These are phyloP conservation scores for Globisporangium splendens DNA, from an alignment of 352 stramenopile species.

Conservation along the genomic window DNA sequence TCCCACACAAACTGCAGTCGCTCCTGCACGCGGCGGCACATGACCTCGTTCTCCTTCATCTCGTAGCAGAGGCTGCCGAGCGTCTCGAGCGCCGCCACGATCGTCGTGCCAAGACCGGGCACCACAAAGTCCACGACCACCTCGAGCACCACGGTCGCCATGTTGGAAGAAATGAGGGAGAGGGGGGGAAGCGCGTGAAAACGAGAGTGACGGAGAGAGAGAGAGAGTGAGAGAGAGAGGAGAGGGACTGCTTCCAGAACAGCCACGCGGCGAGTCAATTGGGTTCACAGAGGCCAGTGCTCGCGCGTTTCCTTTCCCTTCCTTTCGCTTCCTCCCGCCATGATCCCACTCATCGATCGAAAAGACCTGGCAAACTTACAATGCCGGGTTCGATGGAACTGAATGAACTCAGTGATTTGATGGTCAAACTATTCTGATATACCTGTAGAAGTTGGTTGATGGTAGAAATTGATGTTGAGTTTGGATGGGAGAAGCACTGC, in stretches of 20 bases:
- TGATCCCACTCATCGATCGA: no score
- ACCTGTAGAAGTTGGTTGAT: no score
- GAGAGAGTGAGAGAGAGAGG: no score
- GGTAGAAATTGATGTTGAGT: no score
- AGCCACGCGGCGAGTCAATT: not conserved
- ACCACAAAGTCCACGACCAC: slow-evolving; percentile 25
- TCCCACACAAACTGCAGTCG: slow-evolving; percentile 26
- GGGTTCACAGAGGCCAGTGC: not conserved
- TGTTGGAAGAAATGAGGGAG: not conserved
- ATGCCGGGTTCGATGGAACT: no score
- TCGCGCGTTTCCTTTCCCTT: not conserved
- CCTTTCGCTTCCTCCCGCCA: no score
- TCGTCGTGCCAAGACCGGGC: slow-evolving; percentile 27
- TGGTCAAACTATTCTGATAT: no score
- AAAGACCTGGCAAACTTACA: no score
- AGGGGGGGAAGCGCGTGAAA: not conserved
- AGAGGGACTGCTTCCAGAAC: no score
- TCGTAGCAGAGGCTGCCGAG: slow-evolving; percentile 23
- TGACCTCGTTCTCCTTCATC: slow-evolving; percentile 21
- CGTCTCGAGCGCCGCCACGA: slow-evolving; percentile 26
- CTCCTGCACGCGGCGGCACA: slow-evolving; percentile 17
- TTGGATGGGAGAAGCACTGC: no score
- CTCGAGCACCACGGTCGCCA: slow-evolving; percentile 11
- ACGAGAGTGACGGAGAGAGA: slow-evolving; percentile 6
- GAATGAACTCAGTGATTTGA: no score